phyloP scores from a whole-genome alignment of 495 filamentous ascomycete species.

The Xylaria acuta region DNA sequence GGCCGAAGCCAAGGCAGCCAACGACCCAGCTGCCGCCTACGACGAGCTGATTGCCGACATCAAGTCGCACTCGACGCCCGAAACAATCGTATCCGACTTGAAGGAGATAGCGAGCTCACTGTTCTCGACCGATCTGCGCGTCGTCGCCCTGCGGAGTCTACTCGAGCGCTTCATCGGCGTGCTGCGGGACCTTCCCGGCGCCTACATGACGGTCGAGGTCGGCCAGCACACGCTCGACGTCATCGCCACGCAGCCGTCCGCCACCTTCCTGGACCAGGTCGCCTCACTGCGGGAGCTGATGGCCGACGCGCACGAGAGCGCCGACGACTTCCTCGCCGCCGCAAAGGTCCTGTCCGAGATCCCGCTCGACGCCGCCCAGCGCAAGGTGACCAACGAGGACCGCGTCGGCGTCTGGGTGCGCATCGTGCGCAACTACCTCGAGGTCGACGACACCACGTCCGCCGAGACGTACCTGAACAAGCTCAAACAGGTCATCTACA shows the following conservation, averaged over 20 bases:
- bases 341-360: constrained; percentile 83
- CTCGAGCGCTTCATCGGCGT: constrained; percentile 69
- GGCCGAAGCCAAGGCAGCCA: constrained; percentile 60
- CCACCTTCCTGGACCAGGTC: constrained; percentile 80
- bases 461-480: constrained; percentile 90
- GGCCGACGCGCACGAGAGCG: constrained; percentile 79
- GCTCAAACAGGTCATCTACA: constrained; percentile 88
- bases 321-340: constrained; percentile 80
- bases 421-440: constrained; percentile 92
- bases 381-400: constrained; percentile 76
- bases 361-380: constrained; percentile 85
- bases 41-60: constrained; percentile 70
- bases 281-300: constrained; percentile 81
- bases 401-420: constrained; percentile 87
- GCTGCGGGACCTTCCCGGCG: constrained; percentile 60
- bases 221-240: constrained; percentile 71
- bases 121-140: constrained; percentile 69
- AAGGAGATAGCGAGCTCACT: constrained; percentile 72
- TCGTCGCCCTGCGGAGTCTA: constrained; percentile 75
- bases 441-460: constrained; percentile 87
- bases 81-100: constrained; percentile 67
- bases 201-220: constrained; percentile 70
- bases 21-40: constrained; percentile 65
- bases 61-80: constrained; percentile 59
- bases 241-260: constrained; percentile 63